Base-by-base conservation (phyloP, 345 rosid genomes). In the Populus davidiana region DNA sequence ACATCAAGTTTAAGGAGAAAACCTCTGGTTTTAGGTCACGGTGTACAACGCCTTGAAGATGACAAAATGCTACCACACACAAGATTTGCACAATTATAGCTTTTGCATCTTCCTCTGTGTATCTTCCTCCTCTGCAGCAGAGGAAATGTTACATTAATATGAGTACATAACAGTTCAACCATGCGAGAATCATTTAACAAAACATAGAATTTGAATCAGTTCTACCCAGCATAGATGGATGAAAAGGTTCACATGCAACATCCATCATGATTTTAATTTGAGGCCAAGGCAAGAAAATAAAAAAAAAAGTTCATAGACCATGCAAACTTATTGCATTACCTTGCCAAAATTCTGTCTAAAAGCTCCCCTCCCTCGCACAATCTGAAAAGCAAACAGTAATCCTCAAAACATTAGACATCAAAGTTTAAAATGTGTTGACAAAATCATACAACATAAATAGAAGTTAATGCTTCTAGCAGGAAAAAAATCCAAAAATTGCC, bases 11-110 rank as follows among this genome's bases (percentile, higher is more conserved):
- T 59, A 76, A 6, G 75, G 33, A 76, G 74, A 83, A 69, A 62
- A 94, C 98, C 97, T 96, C 98, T 5, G 99, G 98, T 80, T 96
- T 92, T 56, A 96, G 81, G 83, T 96, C 99, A 79, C 98, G 95
- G 62, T 96, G 98, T 67, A 94, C 97, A 83, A 94, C 98, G 52
- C 98, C 99, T 87, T 96, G 96, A 82, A 94, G 93, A 87, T 94
- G 98, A 76, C 92, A 96, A 87, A 90, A 96, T 5, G 99, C 87
- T 82, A 92, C 94, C 41, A 91, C 96, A 49, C 87, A 86, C 84
- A 96, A 86, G 75, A 96, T 90, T 80, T 94, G 97, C 71, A 88
- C 83, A 84, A 94, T 76, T 59, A 92, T 91, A 35, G 79, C 85
- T 81, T 90, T 96, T 65, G 98, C 94, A 85, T 94, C 99, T 54